These are phyloP conservation scores for Fagopyrum homotropicum DNA, from an alignment of 148 eudicot species.

Conservation along the genomic window DNA sequence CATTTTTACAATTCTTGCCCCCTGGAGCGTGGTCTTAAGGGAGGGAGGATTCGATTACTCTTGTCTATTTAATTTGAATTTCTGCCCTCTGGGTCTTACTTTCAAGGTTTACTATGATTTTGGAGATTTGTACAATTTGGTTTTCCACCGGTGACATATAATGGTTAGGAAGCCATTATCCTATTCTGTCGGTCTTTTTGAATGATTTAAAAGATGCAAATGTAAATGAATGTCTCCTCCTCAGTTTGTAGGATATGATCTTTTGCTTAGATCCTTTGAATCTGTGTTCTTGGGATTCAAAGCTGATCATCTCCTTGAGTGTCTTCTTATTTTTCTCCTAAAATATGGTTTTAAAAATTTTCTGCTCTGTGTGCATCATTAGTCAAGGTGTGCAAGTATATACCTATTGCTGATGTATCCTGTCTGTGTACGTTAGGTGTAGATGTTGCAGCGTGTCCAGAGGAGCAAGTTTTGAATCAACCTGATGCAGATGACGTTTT, in stretches of 20 bases:
- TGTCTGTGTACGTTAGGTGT: conserved; percentile 31
- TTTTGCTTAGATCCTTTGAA: neutral
- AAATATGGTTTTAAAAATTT: neutral
- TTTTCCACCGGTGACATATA: no score
- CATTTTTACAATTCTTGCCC: neutral
- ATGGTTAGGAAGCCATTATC: no score
- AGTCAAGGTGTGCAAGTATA: neutral
- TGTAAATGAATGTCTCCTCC: neutral
- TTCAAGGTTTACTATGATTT: conserved; percentile 2
- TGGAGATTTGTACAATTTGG: neutral
- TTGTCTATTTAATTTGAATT: neutral
- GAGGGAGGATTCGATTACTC: neutral
- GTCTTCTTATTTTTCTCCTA: neutral
- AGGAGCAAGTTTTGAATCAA: conserved; percentile 74
- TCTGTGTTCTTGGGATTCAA: neutral
- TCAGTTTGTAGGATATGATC: neutral
- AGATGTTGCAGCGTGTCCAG: conserved; percentile 57
- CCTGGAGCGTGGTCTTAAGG: neutral
- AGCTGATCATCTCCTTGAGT: neutral
- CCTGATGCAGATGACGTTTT: conserved; percentile 55
- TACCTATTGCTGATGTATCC: neutral
- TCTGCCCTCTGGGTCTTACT: neutral
- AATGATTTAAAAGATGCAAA: no score
- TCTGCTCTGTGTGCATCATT: neutral
- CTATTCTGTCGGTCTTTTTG: no score